These are phyloP conservation scores for Comarum palustre DNA, from an alignment of 306 rosid species.

Conservation along the genomic window DNA sequence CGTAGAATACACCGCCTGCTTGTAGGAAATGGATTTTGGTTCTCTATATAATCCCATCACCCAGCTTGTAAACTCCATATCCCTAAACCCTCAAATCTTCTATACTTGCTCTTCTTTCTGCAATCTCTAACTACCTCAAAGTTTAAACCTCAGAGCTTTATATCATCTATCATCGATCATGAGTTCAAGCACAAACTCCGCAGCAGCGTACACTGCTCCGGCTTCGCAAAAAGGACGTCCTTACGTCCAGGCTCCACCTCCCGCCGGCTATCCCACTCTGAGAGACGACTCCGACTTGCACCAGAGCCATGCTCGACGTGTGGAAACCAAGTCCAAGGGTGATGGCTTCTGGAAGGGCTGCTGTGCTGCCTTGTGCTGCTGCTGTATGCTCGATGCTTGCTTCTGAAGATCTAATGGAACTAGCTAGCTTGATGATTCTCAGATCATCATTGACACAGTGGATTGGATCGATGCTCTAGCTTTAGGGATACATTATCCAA, in stretches of 20 bases:
- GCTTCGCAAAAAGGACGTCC: slow-evolving; percentile 29
- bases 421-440: neutral
- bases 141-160: neutral
- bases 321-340: slow-evolving; percentile 59
- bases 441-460: neutral
- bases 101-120: neutral
- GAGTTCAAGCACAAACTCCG: neutral
- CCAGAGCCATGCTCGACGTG: slow-evolving; percentile 9
- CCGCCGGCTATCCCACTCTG: slow-evolving; percentile 67
- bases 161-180: neutral
- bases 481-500: too few relatives aligned
- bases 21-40: neutral
- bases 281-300: slow-evolving; percentile 15
- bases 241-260: slow-evolving; percentile 45
- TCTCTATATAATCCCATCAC: neutral
- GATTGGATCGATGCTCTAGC: too few relatives aligned
- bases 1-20: neutral
- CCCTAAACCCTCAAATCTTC: neutral
- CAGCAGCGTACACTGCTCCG: slow-evolving; percentile 34
- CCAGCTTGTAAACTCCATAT: neutral
- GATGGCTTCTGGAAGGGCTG: slow-evolving; percentile 91
- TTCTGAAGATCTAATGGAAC: slow-evolving; percentile 27
- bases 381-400: slow-evolving; percentile 72
- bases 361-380: slow-evolving; percentile 76
- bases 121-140: neutral